phyloP scores from a whole-genome alignment of 2,329 filamentous ascomycete species.

The Tolypocladium inflatum region DNA sequence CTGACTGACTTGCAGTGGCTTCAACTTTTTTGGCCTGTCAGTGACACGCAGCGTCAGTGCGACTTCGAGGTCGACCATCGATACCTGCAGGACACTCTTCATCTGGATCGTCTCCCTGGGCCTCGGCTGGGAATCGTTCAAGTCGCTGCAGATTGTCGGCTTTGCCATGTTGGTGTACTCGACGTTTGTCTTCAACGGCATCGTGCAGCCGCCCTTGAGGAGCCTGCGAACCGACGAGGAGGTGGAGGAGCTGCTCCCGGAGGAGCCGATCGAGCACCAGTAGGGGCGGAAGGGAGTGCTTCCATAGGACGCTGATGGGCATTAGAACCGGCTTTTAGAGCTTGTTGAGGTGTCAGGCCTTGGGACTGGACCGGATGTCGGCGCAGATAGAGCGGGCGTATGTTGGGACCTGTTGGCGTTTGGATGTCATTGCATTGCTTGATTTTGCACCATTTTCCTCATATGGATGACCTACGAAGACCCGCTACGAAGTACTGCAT shows the following conservation, averaged over 20 bases:
- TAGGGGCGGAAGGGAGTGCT: slow-evolving; percentile 6
- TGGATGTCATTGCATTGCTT: neutral
- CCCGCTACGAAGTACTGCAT: neutral
- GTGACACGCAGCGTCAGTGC: slow-evolving; percentile 86
- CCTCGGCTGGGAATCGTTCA: slow-evolving; percentile 94
- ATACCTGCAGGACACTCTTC: slow-evolving; percentile 94
- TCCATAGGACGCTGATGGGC: neutral
- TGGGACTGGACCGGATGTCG: neutral
- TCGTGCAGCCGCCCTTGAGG: slow-evolving; percentile 73
- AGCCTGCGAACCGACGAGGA: slow-evolving; percentile 48
- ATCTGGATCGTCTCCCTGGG: slow-evolving; percentile 95
- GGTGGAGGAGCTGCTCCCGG: slow-evolving; percentile 60
- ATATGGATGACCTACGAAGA: neutral
- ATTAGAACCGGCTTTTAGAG: neutral
- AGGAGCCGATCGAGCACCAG: slow-evolving; percentile 72
- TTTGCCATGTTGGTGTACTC: slow-evolving; percentile 90
- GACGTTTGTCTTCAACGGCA: slow-evolving; percentile 92
- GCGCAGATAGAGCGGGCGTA: neutral
- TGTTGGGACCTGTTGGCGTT: neutral
- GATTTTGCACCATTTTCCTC: neutral
- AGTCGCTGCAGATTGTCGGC: slow-evolving; percentile 86
- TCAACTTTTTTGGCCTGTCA: slow-evolving; percentile 97
- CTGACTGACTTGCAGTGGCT: slow-evolving; percentile 50
- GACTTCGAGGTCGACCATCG: slow-evolving; percentile 89
- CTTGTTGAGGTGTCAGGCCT: neutral